Conservation (phyloP, 257 asterid species). For the Solanum sejunctum region DNA sequence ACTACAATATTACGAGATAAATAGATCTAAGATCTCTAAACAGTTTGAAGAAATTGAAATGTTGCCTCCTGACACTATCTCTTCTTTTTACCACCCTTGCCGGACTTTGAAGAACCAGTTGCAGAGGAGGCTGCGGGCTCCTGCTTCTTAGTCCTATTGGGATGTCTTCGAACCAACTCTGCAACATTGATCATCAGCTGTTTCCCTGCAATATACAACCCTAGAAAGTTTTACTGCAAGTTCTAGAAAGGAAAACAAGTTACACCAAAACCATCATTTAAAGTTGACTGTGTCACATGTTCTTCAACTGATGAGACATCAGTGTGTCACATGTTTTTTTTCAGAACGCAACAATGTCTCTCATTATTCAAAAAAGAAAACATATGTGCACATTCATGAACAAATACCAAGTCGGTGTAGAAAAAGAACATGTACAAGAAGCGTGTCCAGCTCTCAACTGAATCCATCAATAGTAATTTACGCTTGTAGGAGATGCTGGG, state of each 20-base stretch:
- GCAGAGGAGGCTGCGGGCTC: slow-evolving; percentile 55
- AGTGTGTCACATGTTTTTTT: not conserved
- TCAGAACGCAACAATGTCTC: not conserved
- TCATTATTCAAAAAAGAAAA: not conserved
- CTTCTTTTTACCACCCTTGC: slow-evolving; percentile 87
- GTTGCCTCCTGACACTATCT: slow-evolving; percentile 19
- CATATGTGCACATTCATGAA: not conserved
- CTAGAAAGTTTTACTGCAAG: not conserved
- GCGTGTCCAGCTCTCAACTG: not conserved
- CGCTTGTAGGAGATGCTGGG: not conserved
- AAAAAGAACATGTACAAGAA: not conserved
- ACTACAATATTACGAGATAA: not conserved
- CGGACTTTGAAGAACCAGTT: slow-evolving; percentile 59
- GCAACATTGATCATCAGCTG: slow-evolving; percentile 79
- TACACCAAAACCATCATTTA: not conserved
- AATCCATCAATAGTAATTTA: not conserved
- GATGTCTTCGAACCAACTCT: slow-evolving; percentile 83
- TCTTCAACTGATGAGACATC: not conserved
- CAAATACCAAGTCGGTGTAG: not conserved
- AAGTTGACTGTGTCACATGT: not conserved
- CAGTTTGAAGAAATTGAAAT: not conserved
- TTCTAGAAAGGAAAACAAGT: not conserved
- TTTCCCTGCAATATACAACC: slow-evolving; percentile 34
- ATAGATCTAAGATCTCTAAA: not conserved
- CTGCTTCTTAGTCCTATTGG: slow-evolving; percentile 82